Conservation (phyloP, 371 early-diverging fungal species). For the Syncephalastrum racemosum region DNA sequence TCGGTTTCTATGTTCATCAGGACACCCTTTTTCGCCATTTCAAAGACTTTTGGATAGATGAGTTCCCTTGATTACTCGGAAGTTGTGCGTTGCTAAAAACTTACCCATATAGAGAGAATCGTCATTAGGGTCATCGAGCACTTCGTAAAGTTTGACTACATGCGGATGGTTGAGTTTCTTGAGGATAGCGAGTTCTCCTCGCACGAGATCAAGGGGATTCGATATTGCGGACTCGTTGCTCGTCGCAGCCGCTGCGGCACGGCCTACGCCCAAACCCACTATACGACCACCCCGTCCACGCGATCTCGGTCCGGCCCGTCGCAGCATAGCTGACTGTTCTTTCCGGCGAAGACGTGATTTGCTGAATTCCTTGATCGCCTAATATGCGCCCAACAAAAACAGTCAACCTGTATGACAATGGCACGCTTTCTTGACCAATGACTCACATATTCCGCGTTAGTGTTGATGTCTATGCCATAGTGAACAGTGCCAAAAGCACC, state of each 20-base stretch:
- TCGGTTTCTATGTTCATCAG: conserved; percentile 70
- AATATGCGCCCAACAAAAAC: neutral
- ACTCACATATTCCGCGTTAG: conserved; percentile 58
- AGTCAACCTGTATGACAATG: neutral
- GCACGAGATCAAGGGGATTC: conserved; percentile 84
- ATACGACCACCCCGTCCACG: conserved; percentile 36
- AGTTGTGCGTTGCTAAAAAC: neutral
- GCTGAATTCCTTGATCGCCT: conserved; percentile 92
- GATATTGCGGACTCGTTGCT: neutral
- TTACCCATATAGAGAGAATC: conserved; percentile 82
- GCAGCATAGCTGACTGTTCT: conserved; percentile 59
- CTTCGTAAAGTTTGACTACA: conserved; percentile 89
- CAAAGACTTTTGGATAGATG: conserved; percentile 67
- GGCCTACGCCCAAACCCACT: conserved; percentile 32
- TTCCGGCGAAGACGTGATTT: conserved; percentile 80
- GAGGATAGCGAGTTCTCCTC: conserved; percentile 90
- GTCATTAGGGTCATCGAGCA: conserved; percentile 83
- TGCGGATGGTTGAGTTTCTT: conserved; percentile 91
- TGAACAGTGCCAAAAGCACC: conserved; percentile 92
- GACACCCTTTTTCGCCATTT: conserved; percentile 79
- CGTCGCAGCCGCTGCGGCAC: conserved; percentile 7
- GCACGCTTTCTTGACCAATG: neutral
- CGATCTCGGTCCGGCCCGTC: conserved; percentile 36
- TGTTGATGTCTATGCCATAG: conserved; percentile 65
- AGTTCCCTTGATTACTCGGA: neutral